A percentile compares a stretch with the other conserved stretches of the same genome.
These are phyloP conservation scores for Chytriomyces sp. DNA, from an alignment of 192 early-diverging fungal genomes.

Conservation along the genomic window DNA sequence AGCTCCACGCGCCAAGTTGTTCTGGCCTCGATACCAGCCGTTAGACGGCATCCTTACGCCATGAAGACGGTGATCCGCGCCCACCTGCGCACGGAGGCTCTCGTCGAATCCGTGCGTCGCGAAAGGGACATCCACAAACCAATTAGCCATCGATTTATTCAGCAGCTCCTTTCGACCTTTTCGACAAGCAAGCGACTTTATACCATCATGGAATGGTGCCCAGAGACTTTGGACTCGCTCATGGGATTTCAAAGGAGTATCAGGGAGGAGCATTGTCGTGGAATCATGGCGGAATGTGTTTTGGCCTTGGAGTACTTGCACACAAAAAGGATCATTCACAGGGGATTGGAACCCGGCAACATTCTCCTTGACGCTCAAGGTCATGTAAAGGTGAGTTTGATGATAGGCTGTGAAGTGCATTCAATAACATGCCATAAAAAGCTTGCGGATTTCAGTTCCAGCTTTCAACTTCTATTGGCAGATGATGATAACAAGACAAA, in stretches of 20 bases:
- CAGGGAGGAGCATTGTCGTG: conserved; percentile 46
- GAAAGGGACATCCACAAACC: conserved; percentile 19
- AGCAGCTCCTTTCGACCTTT: conserved; percentile 14
- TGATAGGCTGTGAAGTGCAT: not conserved
- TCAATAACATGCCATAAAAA: not conserved
- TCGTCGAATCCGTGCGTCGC: conserved; percentile 9
- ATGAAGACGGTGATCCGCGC: conserved; percentile 4
- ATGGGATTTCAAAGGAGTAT: conserved; percentile 22
- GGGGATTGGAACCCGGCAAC: conserved; percentile 56
- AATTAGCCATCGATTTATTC: not conserved
- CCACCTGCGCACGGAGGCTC: not conserved
- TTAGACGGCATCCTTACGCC: conserved; percentile 9
- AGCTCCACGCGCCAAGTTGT: conserved; percentile 8
- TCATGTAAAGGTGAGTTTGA: conserved; percentile 64
- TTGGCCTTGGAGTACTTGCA: conserved; percentile 46
- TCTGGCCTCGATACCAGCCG: conserved; percentile 23
- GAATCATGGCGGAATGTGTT: conserved; percentile 47
- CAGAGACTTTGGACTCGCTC: not conserved
- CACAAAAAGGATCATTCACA: conserved; percentile 41
- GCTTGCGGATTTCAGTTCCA: conserved; percentile 15
- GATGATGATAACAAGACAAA: not conserved
- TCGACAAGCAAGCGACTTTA: conserved; percentile 17
- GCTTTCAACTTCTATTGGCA: not conserved
- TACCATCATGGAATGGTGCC: conserved; percentile 27
- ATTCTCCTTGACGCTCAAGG: conserved; percentile 71